Evolutionary conservation across 768 basidiomycete species (phyloP), one percentile per base, ranked within the genome.

Genomic region (Leccinellum luteum): DNA sequence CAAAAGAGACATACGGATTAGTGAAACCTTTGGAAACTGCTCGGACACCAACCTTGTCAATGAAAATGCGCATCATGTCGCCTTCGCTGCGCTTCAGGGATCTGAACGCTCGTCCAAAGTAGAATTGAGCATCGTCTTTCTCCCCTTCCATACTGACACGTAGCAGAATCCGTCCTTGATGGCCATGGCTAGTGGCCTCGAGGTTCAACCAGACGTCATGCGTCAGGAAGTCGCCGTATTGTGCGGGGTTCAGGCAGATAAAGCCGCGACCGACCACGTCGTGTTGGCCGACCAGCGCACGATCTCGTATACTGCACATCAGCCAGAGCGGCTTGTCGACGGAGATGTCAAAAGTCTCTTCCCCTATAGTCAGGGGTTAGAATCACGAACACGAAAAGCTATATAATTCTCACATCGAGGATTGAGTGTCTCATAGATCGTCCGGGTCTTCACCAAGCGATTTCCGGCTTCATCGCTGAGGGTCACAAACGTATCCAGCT

Each of bases 111-210:
- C 94, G 82, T 27, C 97, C 97, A 66, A 98, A 99, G 78, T 90
- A 95, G 78, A 97, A 99, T 64, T 91, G 91, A 8, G 94, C 92
- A 69, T 99, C 97, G 65, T 97, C 94, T 74, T 96, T 94, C 80
- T 98, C 97, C 53, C 95, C 94, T 68, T 99, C 97, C 94, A 98
- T 97, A 68, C 93, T 95, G 57, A 98, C 82, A 19, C 97, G 84
- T 31, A 97, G 77, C 35, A 97, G 75, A 51, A 98, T 81, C 32
- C 93, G 84, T 5, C 97, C 94, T 54, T 85, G 81, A 25, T 71
- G 66, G 1, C 72, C 70, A 45, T 73, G 66, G 19, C 69, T 66
- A 48, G 57, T 41, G 0, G 87, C 85, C 68, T 98, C 95, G 15
- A 98, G 76, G 59, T 92, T 89, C 76, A 95, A 81, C 90, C 94